These are phyloP conservation scores for Alternaria rosae DNA, from an alignment of 2,329 filamentous ascomycete genomes.

Conservation along the genomic window DNA sequence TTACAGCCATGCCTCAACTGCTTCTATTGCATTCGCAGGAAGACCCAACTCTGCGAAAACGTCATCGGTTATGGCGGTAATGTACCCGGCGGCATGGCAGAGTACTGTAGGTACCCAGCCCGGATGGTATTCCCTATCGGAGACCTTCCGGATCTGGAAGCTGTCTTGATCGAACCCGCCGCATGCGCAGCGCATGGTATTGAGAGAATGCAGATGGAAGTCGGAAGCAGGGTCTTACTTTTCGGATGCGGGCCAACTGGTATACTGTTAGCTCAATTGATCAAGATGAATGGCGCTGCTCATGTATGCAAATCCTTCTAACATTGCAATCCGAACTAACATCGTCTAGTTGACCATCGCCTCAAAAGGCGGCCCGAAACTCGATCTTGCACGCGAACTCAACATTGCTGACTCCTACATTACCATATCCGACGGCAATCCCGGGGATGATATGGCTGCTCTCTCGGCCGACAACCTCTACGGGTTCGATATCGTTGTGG, in stretches of 20 bases:
- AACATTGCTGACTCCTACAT: constrained; percentile 59
- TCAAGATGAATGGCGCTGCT: constrained; percentile 71
- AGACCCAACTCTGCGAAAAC: constrained; percentile 73
- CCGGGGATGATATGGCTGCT: constrained; percentile 61
- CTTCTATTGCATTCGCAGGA: constrained; percentile 75
- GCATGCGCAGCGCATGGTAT: constrained; percentile 75
- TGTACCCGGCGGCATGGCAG: constrained; percentile 75
- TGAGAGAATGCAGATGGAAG: constrained; percentile 71
- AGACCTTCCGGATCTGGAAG: constrained; percentile 72
- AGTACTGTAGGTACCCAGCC: constrained; percentile 67
- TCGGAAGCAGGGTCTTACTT: constrained; percentile 70
- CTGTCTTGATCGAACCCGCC: constrained; percentile 73
- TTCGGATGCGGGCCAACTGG: constrained; percentile 73
- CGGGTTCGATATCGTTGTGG: constrained; percentile 76
- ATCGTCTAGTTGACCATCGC: constrained; percentile 70
- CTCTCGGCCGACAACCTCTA: constrained; percentile 72
- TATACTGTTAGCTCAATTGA: constrained; percentile 68
- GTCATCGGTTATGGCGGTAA: constrained; percentile 73
- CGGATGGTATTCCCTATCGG: constrained; percentile 70
- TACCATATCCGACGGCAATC: constrained; percentile 46
- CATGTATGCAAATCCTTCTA: constrained; percentile 51
- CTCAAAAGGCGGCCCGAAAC: constrained; percentile 73
- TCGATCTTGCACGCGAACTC: constrained; percentile 67
- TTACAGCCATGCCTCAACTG: constrained; percentile 74
- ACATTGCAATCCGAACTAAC: neutral